Evolutionary conservation across 768 basidiomycete species (phyloP), one percentile per base, ranked within the genome.

Genomic region (Auricularia heimuer): DNA sequence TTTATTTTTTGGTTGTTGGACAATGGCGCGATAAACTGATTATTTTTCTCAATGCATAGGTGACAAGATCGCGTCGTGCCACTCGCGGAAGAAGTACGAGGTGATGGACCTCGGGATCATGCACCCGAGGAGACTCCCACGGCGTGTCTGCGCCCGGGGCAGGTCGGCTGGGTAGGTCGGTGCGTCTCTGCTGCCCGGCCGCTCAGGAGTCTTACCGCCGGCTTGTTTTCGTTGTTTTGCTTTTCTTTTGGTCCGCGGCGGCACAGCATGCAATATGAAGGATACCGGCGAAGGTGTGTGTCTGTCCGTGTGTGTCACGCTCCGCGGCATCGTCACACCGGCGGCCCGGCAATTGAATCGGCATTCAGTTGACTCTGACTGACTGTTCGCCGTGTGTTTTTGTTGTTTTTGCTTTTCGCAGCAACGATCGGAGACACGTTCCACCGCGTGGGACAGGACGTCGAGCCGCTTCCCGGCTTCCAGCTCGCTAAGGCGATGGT

Each of bases 351-450:
- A 12, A 47, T 61, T 61, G 33, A 62, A 62, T 70, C 39, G 39
- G 39, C 39, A 42, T 42, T 42, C 29, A 29, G 29, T 29, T 29
- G 2, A 29, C 29, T 1, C 29, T 29, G 29, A 29, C 29, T 29
- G 29, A 29, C 29, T 29, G 29, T 29, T 29, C 29, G 29, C 29
- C 29, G 29, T 29, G 29, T 29, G 29, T 29, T 29, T 29, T 29
- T 29, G 29, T 29, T 29, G 29, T 29, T 29, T 29, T 29, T 29
- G 1, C 29, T 29, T 29, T 29, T 29, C 2, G 39, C 39, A 97
- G 94, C 95, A 29, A 88, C 90, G 71, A 88, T 98, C 67, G 97
- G 97, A 54, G 97, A 99, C 71, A 99, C 97, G 1, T 80, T 98
- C 62, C 83, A 93, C 75, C 86, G 82, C 14, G 81, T 85, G 10